These are phyloP conservation scores for Ogataea zsoltii DNA, from an alignment of 805 yeast genomes.

Conservation along the genomic window DNA sequence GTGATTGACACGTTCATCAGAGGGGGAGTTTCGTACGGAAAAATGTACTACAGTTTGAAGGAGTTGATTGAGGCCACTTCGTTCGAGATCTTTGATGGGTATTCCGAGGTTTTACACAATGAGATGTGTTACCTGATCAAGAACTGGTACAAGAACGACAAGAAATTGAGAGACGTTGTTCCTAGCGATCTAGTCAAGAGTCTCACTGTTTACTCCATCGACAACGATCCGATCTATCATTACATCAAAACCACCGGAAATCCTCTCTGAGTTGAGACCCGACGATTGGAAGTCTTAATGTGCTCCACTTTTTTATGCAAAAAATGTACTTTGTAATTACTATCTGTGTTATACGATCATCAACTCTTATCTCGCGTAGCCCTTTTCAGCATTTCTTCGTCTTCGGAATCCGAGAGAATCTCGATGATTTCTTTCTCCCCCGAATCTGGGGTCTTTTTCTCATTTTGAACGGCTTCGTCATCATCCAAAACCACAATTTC, in stretches of 20 bases:
- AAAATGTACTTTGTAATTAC: background rate
- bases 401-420: too few species aligned
- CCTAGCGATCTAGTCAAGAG: slow-evolving; percentile 45
- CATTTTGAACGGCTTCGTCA: background rate
- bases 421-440: background rate
- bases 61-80: slow-evolving; percentile 62
- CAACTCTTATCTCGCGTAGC: too few species aligned
- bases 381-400: too few species aligned
- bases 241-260: slow-evolving; percentile 44
- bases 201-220: slow-evolving; percentile 48
- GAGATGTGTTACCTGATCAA: slow-evolving; percentile 68
- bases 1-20: slow-evolving; percentile 62
- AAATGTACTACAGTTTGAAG: slow-evolving; percentile 62
- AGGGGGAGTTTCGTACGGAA: slow-evolving; percentile 64
- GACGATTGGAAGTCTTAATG: too few species aligned
- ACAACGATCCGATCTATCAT: slow-evolving; percentile 57
- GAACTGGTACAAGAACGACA: slow-evolving; percentile 66
- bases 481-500: slow-evolving; percentile 35
- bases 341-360: too few species aligned
- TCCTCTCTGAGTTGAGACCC: slow-evolving; percentile 25
- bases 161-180: slow-evolving; percentile 59
- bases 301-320: background rate
- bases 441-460: slow-evolving; percentile 7
- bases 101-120: slow-evolving; percentile 37
- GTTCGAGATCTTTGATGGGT: slow-evolving; percentile 51